phyloP scores from a whole-genome alignment of 164 flowering plant genomes.

The Tetracentron sinense region DNA sequence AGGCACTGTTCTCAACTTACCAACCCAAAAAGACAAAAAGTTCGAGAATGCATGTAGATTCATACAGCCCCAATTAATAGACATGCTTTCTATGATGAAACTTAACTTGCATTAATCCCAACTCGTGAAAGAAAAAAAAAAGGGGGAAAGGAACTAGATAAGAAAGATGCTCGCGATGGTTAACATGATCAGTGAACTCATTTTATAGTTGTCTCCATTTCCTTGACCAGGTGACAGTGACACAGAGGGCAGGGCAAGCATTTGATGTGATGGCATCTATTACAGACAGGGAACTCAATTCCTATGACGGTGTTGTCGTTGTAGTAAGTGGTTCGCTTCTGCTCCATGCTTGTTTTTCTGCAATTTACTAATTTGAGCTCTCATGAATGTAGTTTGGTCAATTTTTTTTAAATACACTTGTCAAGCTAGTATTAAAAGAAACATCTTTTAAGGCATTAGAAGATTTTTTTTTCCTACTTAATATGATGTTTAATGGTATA shows the following conservation, averaged over 20 bases:
- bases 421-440: background rate
- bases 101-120: too few relatives aligned
- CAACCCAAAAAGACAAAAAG: background rate
- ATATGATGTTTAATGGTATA: background rate
- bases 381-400: background rate
- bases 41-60: background rate
- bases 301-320: slow-evolving; percentile 79
- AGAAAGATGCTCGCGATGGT: background rate
- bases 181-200: background rate
- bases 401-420: background rate
- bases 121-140: too few relatives aligned
- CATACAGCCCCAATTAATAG: background rate
- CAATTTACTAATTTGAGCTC: background rate
- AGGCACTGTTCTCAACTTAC: background rate
- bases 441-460: background rate
- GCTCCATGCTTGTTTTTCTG: background rate
- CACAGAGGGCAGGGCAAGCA: slow-evolving; percentile 87
- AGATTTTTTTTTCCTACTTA: background rate
- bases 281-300: slow-evolving; percentile 51
- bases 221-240: slow-evolving; percentile 61
- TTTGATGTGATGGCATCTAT: slow-evolving; percentile 70
- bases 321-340: slow-evolving; percentile 58
- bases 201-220: background rate
- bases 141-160: too few relatives aligned
- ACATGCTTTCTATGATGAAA: background rate